phyloP scores from a whole-genome alignment of 2,329 filamentous ascomycete species.

The Dothideomycetes sp. region DNA sequence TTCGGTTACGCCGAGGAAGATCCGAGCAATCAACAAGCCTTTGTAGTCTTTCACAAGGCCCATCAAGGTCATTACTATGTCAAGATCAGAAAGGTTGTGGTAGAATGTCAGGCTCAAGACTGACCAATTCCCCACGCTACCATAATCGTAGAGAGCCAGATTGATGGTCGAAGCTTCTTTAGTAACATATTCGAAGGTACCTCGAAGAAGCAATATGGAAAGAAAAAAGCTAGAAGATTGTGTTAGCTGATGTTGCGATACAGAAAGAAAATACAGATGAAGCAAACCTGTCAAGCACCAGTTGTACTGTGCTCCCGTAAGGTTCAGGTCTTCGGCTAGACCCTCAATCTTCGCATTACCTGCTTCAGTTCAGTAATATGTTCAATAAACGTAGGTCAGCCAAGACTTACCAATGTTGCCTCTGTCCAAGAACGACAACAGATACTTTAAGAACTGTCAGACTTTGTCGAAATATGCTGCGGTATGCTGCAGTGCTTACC shows the following conservation, averaged over 20 bases:
- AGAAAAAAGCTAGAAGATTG: slow-evolving; percentile 32
- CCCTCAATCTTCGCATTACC: slow-evolving; percentile 24
- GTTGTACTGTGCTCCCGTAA: slow-evolving; percentile 43
- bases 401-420: slow-evolving; percentile 19
- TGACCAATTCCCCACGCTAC: slow-evolving; percentile 23
- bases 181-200: slow-evolving; percentile 34
- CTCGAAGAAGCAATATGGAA: slow-evolving; percentile 32
- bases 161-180: slow-evolving; percentile 25
- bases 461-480: background rate
- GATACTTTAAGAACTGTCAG: slow-evolving; percentile 15
- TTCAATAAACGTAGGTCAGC: no score
- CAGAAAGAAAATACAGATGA: no score
- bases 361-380: no score
- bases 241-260: no score
- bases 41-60: slow-evolving; percentile 23
- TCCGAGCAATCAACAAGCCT: slow-evolving; percentile 21
- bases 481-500: slow-evolving; percentile 17
- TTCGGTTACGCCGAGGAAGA: slow-evolving; percentile 46
- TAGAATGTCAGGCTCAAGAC: background rate
- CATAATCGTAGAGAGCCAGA: slow-evolving; percentile 24
- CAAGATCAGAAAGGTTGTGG: no score
- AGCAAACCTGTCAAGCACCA: slow-evolving; percentile 21
- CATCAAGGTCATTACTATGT: slow-evolving; percentile 26
- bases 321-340: slow-evolving; percentile 17
- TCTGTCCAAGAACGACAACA: slow-evolving; percentile 25